Evolutionary conservation across 352 stramenopile genomes (phyloP), one percentile per base, ranked within the genome.

Genomic region (Detonula confervacea): DNA sequence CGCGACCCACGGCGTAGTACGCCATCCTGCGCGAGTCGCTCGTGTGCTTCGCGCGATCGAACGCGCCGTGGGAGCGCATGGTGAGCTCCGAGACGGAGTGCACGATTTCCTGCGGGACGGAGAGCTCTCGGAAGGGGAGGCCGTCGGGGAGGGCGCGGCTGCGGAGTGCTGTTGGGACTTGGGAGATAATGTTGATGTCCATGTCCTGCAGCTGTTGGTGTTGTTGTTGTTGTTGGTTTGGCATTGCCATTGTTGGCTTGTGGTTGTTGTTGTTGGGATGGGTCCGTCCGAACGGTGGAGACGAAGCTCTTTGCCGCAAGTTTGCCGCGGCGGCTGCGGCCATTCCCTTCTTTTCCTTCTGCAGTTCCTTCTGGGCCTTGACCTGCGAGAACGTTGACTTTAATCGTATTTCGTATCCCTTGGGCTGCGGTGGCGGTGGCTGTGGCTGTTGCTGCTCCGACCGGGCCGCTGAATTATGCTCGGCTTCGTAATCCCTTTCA

Each of bases 1-100:
- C 37, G 24, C 72, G 61, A 33, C 88, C 88, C 16, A 93, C 88
- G 14, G 88, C 88, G 54, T 93, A 93, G 57, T 92, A 93, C 16
- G 86, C 86, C 88, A 93, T 93, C 11, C 88, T 71, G 52, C 88
- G 73, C n/a, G 81, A 77, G 46, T 88, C 81, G 0, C 33, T 70
- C 27, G 24, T 60, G 60, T 60, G 71, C 51, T 2, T 47, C 44
- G 74, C 33, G n/a, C 54, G 39, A 33, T 66, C 56, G n/a, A 55
- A 47, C 25, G 62, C 61, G 20, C 25, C 69, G 20, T 82, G 77
- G 9, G 81, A 91, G 35, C 80, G 80, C 88, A 93, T 92, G 8
- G 88, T 93, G 1, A 93, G 73, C 73, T 93, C 88, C 1, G 74
- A 88, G 24, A 93, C 84, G 8, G 75, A 80, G 25, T 80, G 61